Conservation (phyloP, 148 eudicot species). For the Persicaria tinctoria region DNA sequence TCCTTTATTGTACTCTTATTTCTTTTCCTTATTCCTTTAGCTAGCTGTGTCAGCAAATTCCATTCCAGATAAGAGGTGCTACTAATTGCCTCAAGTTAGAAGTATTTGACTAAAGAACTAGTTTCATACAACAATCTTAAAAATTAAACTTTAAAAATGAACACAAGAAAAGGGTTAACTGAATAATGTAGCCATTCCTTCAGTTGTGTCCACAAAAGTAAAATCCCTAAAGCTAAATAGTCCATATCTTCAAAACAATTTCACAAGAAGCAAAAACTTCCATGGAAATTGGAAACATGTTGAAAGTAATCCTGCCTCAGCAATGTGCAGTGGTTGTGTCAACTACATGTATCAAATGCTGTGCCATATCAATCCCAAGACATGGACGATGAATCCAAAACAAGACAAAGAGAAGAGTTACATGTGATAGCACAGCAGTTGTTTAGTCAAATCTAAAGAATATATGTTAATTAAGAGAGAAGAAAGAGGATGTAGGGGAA, state of each 20-base stretch:
- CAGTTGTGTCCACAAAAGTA: neutral
- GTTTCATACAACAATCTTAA: neutral
- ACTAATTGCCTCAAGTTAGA: neutral
- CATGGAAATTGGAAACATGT: neutral
- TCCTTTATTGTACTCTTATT: neutral
- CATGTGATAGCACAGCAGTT: neutral
- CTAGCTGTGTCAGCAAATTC: neutral
- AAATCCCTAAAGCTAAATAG: neutral
- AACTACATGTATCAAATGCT: neutral
- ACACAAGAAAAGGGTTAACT: neutral
- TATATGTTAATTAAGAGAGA: neutral
- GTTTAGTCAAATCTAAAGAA: no score
- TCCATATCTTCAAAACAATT: neutral
- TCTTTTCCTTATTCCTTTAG: neutral
- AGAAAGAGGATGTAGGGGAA: neutral
- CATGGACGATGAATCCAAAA: neutral
- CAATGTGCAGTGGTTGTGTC: neutral
- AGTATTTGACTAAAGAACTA: neutral
- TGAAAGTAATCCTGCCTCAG: neutral
- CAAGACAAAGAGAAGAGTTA: neutral
- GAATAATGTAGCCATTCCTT: neutral
- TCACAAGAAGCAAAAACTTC: neutral
- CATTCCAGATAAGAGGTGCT: neutral
- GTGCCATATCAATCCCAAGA: neutral
- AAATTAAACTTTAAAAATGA: neutral